Evolutionary conservation across 2,329 filamentous ascomycete genomes (phyloP).

Genomic region (Sclerotiophoma versabilis): DNA sequence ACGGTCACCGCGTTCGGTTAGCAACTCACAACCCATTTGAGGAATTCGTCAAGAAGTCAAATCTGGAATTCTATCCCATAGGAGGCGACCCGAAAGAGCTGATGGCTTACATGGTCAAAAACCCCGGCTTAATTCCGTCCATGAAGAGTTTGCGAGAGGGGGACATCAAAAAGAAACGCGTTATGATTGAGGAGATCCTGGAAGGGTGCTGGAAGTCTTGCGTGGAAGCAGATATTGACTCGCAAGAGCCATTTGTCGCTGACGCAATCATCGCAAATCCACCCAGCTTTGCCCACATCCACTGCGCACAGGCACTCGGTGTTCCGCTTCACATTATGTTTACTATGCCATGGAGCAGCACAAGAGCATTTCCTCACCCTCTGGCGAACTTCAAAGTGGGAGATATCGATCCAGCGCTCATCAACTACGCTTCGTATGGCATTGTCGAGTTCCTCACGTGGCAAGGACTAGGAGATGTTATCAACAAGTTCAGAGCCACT

Average conservation of each 20-base stretch:
- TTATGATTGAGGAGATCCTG: slow-evolving; percentile 35
- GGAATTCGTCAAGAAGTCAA: slow-evolving; percentile 21
- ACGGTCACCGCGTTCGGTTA: slow-evolving; percentile 36
- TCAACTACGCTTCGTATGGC: slow-evolving; percentile 55
- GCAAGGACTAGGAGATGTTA: slow-evolving; percentile 57
- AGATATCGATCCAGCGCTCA: slow-evolving; percentile 38
- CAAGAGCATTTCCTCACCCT: slow-evolving; percentile 57
- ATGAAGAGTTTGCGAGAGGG: slow-evolving; percentile 34
- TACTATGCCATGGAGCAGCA: slow-evolving; percentile 66
- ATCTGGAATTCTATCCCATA: slow-evolving; percentile 46
- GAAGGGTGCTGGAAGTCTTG: slow-evolving; percentile 45
- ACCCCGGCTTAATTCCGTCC: slow-evolving; percentile 50
- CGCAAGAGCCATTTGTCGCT: slow-evolving; percentile 73
- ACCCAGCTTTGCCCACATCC: slow-evolving; percentile 76
- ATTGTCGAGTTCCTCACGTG: slow-evolving; percentile 58
- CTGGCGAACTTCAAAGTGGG: slow-evolving; percentile 54
- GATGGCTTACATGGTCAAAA: slow-evolving; percentile 61
- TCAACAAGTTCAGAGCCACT: slow-evolving; percentile 53
- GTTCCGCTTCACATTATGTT: slow-evolving; percentile 84
- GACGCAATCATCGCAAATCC: slow-evolving; percentile 80
- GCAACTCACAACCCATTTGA: slow-evolving; percentile 31
- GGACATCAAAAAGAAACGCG: slow-evolving; percentile 44
- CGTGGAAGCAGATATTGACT: slow-evolving; percentile 46
- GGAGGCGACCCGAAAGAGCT: slow-evolving; percentile 48
- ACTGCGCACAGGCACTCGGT: slow-evolving; percentile 74